Evolutionary conservation across 495 filamentous ascomycete genomes (phyloP).

Genomic region (Aspergillus campestris): DNA sequence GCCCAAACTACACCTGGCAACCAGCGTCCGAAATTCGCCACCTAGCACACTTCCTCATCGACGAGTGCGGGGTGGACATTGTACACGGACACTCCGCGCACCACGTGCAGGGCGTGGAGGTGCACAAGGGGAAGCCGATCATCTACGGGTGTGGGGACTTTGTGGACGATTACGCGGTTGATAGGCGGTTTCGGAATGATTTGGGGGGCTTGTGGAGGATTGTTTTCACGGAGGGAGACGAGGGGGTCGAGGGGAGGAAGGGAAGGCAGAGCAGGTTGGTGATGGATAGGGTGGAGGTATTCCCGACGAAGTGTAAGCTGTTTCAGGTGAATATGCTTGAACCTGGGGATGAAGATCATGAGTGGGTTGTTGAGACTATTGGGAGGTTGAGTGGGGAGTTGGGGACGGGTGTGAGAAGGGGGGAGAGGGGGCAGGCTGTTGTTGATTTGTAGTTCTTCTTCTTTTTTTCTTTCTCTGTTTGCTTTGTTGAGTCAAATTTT

Average conservation of each 20-base stretch:
- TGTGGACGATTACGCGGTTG: conserved; percentile 36
- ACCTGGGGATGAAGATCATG: conserved; percentile 15
- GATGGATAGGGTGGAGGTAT: conserved; percentile 21
- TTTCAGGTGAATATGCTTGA: conserved; percentile 21
- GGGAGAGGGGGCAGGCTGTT: conserved; percentile 18
- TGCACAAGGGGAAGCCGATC: conserved; percentile 26
- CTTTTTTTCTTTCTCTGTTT: neutral
- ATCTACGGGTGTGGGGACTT: conserved; percentile 40
- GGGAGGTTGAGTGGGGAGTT: conserved; percentile 14
- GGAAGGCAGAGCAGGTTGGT: too few species aligned
- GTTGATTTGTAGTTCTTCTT: conserved; percentile 11
- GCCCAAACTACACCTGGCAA: conserved; percentile 32
- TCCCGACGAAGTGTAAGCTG: conserved; percentile 18
- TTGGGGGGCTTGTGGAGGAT: conserved; percentile 34
- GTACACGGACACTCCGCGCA: conserved; percentile 38
- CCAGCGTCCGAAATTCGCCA: conserved; percentile 17
- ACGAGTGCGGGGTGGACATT: conserved; percentile 37
- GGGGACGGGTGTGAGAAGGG: conserved; percentile 14
- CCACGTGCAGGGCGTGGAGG: conserved; percentile 37
- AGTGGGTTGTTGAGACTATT: conserved; percentile 17
- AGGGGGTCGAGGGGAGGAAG: too few species aligned
- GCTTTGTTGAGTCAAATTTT: too few species aligned
- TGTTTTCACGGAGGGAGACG: conserved; percentile 8
- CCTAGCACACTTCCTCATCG: conserved; percentile 34
- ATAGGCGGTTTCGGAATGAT: conserved; percentile 30